phyloP scores from a whole-genome alignment of 768 basidiomycete genomes.

The Pleurotus eryngii region DNA sequence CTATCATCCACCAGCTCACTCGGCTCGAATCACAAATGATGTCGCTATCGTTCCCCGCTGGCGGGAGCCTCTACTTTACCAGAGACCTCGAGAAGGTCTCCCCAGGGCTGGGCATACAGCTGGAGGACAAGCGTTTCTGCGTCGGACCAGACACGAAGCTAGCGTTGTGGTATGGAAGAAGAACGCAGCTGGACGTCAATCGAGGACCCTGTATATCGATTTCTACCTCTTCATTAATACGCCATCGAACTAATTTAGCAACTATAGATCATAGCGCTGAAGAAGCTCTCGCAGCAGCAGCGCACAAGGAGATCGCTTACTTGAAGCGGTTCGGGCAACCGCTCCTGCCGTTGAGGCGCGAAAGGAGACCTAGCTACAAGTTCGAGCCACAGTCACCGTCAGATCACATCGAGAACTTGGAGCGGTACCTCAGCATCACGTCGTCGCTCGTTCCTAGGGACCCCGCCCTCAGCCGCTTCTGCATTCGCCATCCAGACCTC shows the following conservation, averaged over 20 bases:
- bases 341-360: constrained; percentile 19
- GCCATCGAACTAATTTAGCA: constrained; percentile 7
- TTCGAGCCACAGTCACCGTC: constrained; percentile 27
- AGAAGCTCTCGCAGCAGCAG: constrained; percentile 21
- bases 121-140: constrained; percentile 27
- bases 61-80: constrained; percentile 40
- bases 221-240: constrained; percentile 11
- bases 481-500: constrained; percentile 29
- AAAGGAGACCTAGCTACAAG: constrained; percentile 21
- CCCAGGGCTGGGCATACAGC: constrained; percentile 23
- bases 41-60: constrained; percentile 39
- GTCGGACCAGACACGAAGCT: constrained; percentile 25
- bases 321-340: constrained; percentile 26
- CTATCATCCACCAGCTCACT: constrained; percentile 30
- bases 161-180: constrained; percentile 23
- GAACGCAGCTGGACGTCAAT: constrained; percentile 14
- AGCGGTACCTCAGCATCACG: constrained; percentile 24
- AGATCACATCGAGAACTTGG: constrained; percentile 25
- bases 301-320: constrained; percentile 28
- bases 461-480: constrained; percentile 19
- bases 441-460: constrained; percentile 24
- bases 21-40: constrained; percentile 38
- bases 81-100: constrained; percentile 33
- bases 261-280: constrained; percentile 23
- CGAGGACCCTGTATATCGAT: constrained; percentile 24